phyloP scores from a whole-genome alignment of 169 alveolate genomes.

The Pseudocohnilembus persalinus region DNA sequence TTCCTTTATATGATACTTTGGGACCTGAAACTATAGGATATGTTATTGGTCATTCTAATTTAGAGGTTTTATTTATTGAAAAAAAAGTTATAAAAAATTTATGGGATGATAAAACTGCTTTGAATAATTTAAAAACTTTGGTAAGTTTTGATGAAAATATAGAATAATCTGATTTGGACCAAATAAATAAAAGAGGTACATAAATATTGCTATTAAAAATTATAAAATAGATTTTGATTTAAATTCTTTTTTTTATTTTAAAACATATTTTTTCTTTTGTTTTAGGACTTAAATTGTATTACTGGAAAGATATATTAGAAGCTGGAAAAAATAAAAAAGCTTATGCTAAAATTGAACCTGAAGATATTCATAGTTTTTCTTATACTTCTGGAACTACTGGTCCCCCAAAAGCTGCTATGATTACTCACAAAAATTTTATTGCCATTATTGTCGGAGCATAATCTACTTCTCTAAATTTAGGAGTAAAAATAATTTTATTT shows the following conservation, averaged over 20 bases:
- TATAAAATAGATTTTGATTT: too few species aligned
- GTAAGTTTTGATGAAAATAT: slow-evolving; percentile 45
- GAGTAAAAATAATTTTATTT: too few species aligned
- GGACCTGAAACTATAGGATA: slow-evolving; percentile 77
- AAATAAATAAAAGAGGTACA: too few species aligned
- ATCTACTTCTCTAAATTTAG: background rate
- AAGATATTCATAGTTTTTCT: slow-evolving; percentile 87
- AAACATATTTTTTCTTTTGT: too few species aligned
- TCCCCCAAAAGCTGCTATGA: slow-evolving; percentile 78
- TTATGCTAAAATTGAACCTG: slow-evolving; percentile 58
- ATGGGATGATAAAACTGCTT: slow-evolving; percentile 45
- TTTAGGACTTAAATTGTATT: background rate
- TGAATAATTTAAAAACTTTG: slow-evolving; percentile 27
- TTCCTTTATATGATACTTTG: slow-evolving; percentile 51
- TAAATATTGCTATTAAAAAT: too few species aligned
- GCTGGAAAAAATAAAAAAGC: slow-evolving; percentile 30
- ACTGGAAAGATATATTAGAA: slow-evolving; percentile 16
- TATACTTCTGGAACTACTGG: slow-evolving; percentile 99
- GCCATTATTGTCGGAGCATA: slow-evolving; percentile 29
- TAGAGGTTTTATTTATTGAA: slow-evolving; percentile 56
- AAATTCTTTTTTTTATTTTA: too few species aligned
- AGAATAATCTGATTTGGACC: background rate
- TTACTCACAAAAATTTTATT: slow-evolving; percentile 58
- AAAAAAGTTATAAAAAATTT: slow-evolving; percentile 40
- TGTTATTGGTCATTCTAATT: slow-evolving; percentile 54